Conservation (phyloP, 164 flowering plant species). For the Platanus orientalis region DNA sequence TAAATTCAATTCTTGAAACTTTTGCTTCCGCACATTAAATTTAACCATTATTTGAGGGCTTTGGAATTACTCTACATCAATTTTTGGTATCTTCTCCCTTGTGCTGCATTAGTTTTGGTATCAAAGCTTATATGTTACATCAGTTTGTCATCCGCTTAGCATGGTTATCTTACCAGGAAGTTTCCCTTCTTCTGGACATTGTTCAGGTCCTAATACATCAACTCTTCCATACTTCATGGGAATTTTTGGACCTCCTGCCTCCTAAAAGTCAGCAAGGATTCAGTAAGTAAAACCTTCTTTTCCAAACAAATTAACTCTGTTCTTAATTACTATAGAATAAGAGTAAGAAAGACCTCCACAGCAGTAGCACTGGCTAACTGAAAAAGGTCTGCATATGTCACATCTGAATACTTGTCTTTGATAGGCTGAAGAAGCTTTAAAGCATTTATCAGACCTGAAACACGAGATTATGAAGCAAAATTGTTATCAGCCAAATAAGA, state of each 20-base stretch:
- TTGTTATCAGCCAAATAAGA: conserved; percentile 2
- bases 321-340: neutral
- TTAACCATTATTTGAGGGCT: too few species aligned
- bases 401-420: conserved; percentile 79
- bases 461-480: conserved; percentile 17
- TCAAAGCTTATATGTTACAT: too few species aligned
- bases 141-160: neutral
- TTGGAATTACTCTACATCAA: too few species aligned
- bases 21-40: too few species aligned
- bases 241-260: conserved; percentile 94
- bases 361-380: conserved; percentile 99
- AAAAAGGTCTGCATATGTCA: conserved; percentile 91
- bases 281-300: neutral
- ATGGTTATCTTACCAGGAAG: conserved; percentile 70
- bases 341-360: conserved; percentile 65
- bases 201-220: conserved; percentile 72
- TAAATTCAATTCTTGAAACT: too few species aligned
- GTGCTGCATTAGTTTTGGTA: too few species aligned
- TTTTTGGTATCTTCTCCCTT: too few species aligned
- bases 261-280: conserved; percentile 45
- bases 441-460: conserved; percentile 90
- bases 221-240: conserved; percentile 98
- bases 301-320: neutral
- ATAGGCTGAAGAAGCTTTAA: conserved; percentile 84
- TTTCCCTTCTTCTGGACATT: conserved; percentile 93